Conservation (phyloP, 176 grass and related monocot genomes). For the Zea luxurians region DNA sequence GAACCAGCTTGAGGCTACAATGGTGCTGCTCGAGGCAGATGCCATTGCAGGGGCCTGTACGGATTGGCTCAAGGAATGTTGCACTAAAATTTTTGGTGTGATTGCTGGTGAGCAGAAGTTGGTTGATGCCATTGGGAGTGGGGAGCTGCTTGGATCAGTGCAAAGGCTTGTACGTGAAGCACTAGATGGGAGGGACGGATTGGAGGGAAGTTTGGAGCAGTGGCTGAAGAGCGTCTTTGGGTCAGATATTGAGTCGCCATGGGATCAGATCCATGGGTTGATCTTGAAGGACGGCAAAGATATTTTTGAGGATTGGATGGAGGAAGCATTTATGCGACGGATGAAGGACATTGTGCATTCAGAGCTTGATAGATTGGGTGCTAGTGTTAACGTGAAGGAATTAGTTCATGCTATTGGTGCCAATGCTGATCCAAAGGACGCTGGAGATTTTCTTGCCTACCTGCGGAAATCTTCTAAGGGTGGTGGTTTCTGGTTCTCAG, state of each 20-base stretch:
- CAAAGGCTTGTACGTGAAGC: conserved; percentile 67
- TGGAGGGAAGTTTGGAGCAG: conserved; percentile 83
- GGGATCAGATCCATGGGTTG: conserved; percentile 83
- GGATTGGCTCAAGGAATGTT: conserved; percentile 75
- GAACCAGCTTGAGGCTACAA: conserved; percentile 83
- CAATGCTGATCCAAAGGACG: conserved; percentile 47
- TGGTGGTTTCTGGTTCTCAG: conserved; percentile 85
- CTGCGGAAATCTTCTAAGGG: conserved; percentile 53
- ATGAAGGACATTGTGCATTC: conserved; percentile 90
- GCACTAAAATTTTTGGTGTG: conserved; percentile 71
- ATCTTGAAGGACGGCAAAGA: conserved; percentile 87
- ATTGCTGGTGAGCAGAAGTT: conserved; percentile 51
- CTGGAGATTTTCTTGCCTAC: conserved; percentile 59
- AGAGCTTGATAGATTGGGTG: conserved; percentile 62
- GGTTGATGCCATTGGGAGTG: conserved; percentile 65
- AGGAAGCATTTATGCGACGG: conserved; percentile 68
- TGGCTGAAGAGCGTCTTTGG: conserved; percentile 95
- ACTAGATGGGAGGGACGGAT: conserved; percentile 63
- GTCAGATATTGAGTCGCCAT: conserved; percentile 86
- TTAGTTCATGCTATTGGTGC: conserved; percentile 59
- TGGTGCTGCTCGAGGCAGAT: conserved; percentile 70
- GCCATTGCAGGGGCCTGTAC: conserved; percentile 60
- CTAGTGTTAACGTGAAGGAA: conserved; percentile 62
- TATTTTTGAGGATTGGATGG: conserved; percentile 86
- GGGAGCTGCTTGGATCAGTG: conserved; percentile 59